These are phyloP conservation scores for Pedinophyceae sp. DNA, from an alignment of 139 green algal genomes.

Conservation along the genomic window DNA sequence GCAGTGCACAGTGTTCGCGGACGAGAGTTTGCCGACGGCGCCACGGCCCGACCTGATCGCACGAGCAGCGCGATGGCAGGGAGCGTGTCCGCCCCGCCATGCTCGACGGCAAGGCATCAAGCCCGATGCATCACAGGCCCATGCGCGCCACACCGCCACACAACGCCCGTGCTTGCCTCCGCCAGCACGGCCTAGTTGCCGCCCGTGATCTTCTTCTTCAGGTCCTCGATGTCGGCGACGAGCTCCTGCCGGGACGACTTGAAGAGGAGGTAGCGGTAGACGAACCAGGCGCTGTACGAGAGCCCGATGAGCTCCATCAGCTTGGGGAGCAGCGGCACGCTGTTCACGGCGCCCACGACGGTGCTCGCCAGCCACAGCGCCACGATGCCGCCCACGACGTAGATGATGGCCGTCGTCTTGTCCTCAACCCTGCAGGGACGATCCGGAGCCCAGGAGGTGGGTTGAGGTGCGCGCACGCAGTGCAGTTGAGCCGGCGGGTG, in stretches of 20 bases:
- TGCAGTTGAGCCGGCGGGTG: too few relatives aligned
- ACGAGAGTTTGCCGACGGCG: too few relatives aligned
- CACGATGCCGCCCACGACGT: slow-evolving; percentile 61
- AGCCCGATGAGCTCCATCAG: slow-evolving; percentile 93
- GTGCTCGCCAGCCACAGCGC: slow-evolving; percentile 75
- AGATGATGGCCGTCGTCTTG: slow-evolving; percentile 76
- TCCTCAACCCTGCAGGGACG: slow-evolving; percentile 53
- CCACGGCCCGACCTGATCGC: too few relatives aligned
- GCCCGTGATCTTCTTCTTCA: slow-evolving; percentile 90
- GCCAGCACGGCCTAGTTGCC: slow-evolving; percentile 1
- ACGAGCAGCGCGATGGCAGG: too few relatives aligned
- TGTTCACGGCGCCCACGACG: slow-evolving; percentile 80
- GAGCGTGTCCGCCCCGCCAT: too few relatives aligned
- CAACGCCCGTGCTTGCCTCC: background rate
- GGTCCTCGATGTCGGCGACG: slow-evolving; percentile 69
- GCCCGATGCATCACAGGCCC: too few relatives aligned
- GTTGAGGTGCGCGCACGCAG: too few relatives aligned
- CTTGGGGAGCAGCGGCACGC: slow-evolving; percentile 92
- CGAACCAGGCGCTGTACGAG: slow-evolving; percentile 91
- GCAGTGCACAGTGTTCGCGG: too few relatives aligned
- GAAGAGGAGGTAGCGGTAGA: slow-evolving; percentile 98
- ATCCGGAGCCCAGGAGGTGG: too few relatives aligned
- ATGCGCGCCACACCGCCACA: too few relatives aligned
- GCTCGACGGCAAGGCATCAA: too few relatives aligned
- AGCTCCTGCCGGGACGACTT: slow-evolving; percentile 90